These are phyloP conservation scores for Orbilia brochopaga DNA, from an alignment of 2,329 filamentous ascomycete genomes.

Conservation along the genomic window DNA sequence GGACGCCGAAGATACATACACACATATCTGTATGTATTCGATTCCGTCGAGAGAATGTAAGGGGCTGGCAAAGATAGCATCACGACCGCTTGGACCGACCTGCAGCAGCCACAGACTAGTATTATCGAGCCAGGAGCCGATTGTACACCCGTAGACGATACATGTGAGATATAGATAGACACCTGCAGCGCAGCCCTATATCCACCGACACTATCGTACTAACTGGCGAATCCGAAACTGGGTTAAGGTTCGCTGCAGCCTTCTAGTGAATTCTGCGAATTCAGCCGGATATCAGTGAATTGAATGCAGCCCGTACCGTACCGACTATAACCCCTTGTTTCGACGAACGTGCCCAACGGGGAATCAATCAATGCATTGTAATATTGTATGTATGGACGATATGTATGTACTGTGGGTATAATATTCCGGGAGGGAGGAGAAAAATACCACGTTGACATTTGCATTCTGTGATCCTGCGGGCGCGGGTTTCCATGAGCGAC, in stretches of 20 bases:
- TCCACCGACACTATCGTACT: too few species aligned
- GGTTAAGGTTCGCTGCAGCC: too few species aligned
- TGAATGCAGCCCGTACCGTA: conserved; percentile 38
- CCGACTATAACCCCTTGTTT: conserved; percentile 34
- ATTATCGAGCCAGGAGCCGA: conserved; percentile 5
- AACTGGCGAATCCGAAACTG: too few species aligned
- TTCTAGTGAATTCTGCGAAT: conserved; percentile 12
- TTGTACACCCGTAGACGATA: too few species aligned
- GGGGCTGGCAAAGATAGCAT: conserved; percentile 12
- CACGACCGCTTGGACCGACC: not conserved
- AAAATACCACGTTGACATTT: conserved; percentile 28
- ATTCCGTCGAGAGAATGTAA: not conserved
- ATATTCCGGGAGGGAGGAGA: conserved; percentile 46
- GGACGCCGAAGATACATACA: not conserved
- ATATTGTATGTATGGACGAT: too few species aligned
- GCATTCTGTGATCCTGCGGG: too few species aligned
- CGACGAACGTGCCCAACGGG: conserved; percentile 16
- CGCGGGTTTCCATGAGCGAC: conserved; percentile 36
- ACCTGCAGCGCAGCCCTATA: too few species aligned
- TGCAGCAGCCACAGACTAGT: conserved; percentile 13
- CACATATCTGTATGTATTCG: not conserved
- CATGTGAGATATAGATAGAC: too few species aligned
- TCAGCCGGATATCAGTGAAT: conserved; percentile 47
- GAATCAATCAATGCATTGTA: conserved; percentile 50
- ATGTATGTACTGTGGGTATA: conserved; percentile 51